These are phyloP conservation scores for Aspergillus sergii DNA, from an alignment of 2,329 filamentous ascomycete genomes.

Conservation along the genomic window DNA sequence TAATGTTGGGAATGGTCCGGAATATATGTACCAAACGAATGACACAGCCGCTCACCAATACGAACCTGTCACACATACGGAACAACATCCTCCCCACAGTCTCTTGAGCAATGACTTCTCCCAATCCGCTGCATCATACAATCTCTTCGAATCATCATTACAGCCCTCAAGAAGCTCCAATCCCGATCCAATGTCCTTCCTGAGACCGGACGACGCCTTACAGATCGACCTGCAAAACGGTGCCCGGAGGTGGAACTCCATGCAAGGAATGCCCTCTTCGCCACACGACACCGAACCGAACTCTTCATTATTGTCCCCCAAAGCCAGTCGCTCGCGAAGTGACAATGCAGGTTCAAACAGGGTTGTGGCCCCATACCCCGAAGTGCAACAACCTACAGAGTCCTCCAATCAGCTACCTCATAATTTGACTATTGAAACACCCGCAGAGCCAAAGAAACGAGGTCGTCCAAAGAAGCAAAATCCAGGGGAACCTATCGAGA, in stretches of 20 bases:
- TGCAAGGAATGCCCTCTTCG: slow-evolving; percentile 32
- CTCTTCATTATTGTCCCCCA: slow-evolving; percentile 36
- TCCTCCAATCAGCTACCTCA: slow-evolving; percentile 34
- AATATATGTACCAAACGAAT: background rate
- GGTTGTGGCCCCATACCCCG: slow-evolving; percentile 17
- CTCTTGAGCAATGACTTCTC: slow-evolving; percentile 12
- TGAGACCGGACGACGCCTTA: slow-evolving; percentile 8
- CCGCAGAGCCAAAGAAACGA: slow-evolving; percentile 30
- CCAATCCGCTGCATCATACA: slow-evolving; percentile 22
- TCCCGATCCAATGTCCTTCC: slow-evolving; percentile 17
- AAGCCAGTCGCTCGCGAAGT: slow-evolving; percentile 26
- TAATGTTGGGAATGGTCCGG: background rate
- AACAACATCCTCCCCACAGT: background rate
- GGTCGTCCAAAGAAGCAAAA: slow-evolving; percentile 35
- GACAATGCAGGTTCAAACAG: slow-evolving; percentile 20
- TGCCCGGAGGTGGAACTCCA: slow-evolving; percentile 27
- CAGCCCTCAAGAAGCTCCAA: slow-evolving; percentile 10
- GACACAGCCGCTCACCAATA: slow-evolving; percentile 3
- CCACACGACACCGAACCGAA: slow-evolving; percentile 45
- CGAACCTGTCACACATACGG: background rate
- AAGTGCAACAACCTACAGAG: slow-evolving; percentile 3
- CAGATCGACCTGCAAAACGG: slow-evolving; percentile 17
- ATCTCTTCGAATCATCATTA: slow-evolving; percentile 27
- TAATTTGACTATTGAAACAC: slow-evolving; percentile 26
- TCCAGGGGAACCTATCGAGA: slow-evolving; percentile 28